Percentiles rank a stretch among this genome's conserved stretches.
Evolutionary conservation across 73 alveolate genomes (phyloP).

Genomic region (Tetrahymena thermophila): DNA sequence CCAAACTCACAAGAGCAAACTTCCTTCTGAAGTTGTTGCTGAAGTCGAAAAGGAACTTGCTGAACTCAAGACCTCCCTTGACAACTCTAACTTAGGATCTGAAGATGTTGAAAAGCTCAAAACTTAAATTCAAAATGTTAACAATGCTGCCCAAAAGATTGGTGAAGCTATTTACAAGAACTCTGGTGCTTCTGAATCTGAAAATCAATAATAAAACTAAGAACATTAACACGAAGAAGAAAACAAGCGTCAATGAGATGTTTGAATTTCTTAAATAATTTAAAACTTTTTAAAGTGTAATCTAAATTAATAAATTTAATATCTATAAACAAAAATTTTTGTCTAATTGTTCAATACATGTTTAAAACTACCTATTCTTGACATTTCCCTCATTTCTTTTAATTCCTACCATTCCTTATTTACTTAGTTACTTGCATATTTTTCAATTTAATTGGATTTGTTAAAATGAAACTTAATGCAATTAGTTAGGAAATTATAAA

Average conservation of each 20-base stretch:
- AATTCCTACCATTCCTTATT: not conserved
- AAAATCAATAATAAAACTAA: not conserved
- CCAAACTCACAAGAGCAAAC: slow-evolving; percentile 62
- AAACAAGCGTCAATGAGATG: not conserved
- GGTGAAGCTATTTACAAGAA: slow-evolving; percentile 70
- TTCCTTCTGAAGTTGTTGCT: slow-evolving; percentile 53
- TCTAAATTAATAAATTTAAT: not conserved
- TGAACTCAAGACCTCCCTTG: slow-evolving; percentile 45
- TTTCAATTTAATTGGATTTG: too few species aligned
- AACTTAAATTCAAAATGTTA: slow-evolving; percentile 66
- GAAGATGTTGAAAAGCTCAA: slow-evolving; percentile 58
- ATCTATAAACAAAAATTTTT: not conserved
- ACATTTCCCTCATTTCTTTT: not conserved
- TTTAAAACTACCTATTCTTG: not conserved
- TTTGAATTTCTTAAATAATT: not conserved
- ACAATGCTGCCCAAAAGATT: slow-evolving; percentile 76
- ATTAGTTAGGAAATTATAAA: too few species aligned
- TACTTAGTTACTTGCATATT: not conserved
- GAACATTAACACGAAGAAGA: not conserved
- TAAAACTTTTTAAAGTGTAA: not conserved
- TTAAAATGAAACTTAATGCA: too few species aligned
- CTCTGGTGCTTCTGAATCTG: not conserved
- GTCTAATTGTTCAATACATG: not conserved
- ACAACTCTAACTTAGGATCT: slow-evolving; percentile 55
- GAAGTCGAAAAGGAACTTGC: slow-evolving; percentile 22